phyloP scores from a whole-genome alignment of 768 basidiomycete species.

The Chalciporus piperatus region DNA sequence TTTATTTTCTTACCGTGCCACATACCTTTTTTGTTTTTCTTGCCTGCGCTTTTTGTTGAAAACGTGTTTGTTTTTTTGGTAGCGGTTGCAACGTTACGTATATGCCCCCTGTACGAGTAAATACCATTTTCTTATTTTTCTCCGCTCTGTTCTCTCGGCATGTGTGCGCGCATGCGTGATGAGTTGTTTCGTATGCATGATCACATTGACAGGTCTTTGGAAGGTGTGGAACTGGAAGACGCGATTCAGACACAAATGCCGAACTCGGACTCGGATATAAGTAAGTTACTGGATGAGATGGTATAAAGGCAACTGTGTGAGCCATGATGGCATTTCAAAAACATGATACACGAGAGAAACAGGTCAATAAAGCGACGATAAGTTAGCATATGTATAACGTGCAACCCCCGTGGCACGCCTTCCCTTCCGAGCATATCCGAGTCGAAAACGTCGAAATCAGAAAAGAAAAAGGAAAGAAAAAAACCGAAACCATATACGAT shows the following conservation, averaged over 20 bases:
- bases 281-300: no score
- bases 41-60: neutral
- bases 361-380: slow-evolving; percentile 11
- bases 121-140: slow-evolving; percentile 4
- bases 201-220: no score
- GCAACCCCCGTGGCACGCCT: neutral
- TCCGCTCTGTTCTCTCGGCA: neutral
- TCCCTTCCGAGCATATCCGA: no score
- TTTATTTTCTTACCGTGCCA: no score
- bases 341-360: slow-evolving; percentile 1
- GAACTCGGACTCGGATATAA: neutral
- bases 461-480: neutral
- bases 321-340: neutral
- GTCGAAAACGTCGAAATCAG: no score
- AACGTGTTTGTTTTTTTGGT: neutral
- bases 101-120: slow-evolving; percentile 12
- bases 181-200: no score
- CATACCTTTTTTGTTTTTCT: neutral
- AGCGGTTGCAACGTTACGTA: neutral
- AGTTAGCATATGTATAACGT: slow-evolving; percentile 7
- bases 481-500: neutral
- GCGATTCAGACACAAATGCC: no score
- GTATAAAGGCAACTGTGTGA: neutral
- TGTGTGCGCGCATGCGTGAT: no score
- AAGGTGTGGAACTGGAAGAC: no score